These are phyloP conservation scores for Suillus cothurnatus DNA, from an alignment of 768 basidiomycete species.

Conservation along the genomic window DNA sequence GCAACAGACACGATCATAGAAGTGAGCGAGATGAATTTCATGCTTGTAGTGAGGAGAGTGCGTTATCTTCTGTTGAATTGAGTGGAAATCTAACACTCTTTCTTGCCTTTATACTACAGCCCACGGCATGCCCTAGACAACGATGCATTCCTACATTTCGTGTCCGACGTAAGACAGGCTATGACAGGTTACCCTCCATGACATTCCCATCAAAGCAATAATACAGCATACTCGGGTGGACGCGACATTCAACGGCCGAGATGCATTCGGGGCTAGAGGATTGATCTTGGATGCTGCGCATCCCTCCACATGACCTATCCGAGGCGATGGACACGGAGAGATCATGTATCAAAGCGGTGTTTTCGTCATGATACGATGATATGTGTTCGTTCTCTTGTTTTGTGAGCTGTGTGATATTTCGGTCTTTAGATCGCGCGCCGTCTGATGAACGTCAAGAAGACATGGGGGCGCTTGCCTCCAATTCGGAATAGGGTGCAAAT, in stretches of 20 bases:
- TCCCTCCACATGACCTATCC: background rate
- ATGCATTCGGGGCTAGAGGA: background rate
- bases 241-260: background rate
- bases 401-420: background rate
- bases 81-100: background rate
- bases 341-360: background rate
- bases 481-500: background rate
- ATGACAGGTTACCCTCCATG: background rate
- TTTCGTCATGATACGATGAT: background rate
- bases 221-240: background rate
- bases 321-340: background rate
- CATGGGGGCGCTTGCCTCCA: background rate
- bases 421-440: background rate
- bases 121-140: background rate
- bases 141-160: background rate
- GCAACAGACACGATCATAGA: slow-evolving; percentile 4
- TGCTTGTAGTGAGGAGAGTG: background rate
- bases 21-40: slow-evolving; percentile 2
- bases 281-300: background rate
- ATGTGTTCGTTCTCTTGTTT: background rate
- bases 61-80: slow-evolving; percentile 3
- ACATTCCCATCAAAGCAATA: background rate
- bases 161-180: background rate
- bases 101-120: background rate
- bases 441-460: background rate